Conservation (phyloP, 108 stramenopile genomes). For the Fragilaria radians region DNA sequence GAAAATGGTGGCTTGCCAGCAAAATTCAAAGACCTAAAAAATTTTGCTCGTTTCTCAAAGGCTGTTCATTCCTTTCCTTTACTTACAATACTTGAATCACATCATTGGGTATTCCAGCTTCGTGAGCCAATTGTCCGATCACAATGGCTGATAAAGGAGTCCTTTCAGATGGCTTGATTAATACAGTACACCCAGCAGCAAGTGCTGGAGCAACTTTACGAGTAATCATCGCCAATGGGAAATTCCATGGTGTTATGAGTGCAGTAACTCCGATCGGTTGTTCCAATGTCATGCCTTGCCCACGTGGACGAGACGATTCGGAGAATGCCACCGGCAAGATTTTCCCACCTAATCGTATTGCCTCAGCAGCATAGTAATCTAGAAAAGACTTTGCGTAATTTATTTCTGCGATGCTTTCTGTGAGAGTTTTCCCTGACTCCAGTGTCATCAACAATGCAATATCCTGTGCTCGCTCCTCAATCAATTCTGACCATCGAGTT, state of each 20-base stretch:
- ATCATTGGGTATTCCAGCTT: conserved; percentile 74
- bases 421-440: conserved; percentile 92
- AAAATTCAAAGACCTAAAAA: conserved; percentile 10
- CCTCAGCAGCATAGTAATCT: conserved; percentile 87
- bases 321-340: conserved; percentile 59
- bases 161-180: conserved; percentile 87
- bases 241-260: conserved; percentile 97
- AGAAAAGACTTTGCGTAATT: conserved; percentile 77
- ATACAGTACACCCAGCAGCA: conserved; percentile 83
- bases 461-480: conserved; percentile 35
- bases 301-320: conserved; percentile 32
- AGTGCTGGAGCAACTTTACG: conserved; percentile 90
- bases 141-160: conserved; percentile 86
- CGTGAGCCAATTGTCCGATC: conserved; percentile 46
- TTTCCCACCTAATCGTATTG: conserved; percentile 70
- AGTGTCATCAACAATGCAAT: conserved; percentile 81
- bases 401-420: conserved; percentile 87
- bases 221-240: conserved; percentile 95
- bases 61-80: too few species aligned
- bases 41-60: too few species aligned
- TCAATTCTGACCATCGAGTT: conserved; percentile 46
- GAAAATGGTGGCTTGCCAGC: too few species aligned
- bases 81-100: conserved; percentile 62
- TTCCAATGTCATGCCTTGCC: conserved; percentile 63
- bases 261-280: conserved; percentile 85